These are phyloP conservation scores for Trichoderma breve DNA, from an alignment of 2,329 filamentous ascomycete species.

Conservation along the genomic window DNA sequence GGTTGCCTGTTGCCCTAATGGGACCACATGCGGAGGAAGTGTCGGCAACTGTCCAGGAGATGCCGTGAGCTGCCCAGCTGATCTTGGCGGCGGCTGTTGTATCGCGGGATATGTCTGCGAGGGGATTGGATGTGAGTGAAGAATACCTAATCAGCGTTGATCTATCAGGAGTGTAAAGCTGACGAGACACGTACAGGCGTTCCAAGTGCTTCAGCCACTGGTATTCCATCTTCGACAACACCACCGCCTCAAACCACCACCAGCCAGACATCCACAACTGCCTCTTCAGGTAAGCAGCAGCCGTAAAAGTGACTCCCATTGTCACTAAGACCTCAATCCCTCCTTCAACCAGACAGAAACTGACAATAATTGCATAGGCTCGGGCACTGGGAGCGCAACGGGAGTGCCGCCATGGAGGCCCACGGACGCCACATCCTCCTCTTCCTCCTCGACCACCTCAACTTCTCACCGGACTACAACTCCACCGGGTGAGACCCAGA, in stretches of 20 bases:
- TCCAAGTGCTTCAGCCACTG: slow-evolving; percentile 33
- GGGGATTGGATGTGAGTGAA: slow-evolving; percentile 64
- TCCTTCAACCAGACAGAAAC: slow-evolving; percentile 39
- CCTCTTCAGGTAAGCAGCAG: slow-evolving; percentile 38
- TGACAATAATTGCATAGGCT: slow-evolving; percentile 39
- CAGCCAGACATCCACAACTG: slow-evolving; percentile 39
- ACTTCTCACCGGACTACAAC: not conserved
- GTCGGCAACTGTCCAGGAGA: slow-evolving; percentile 61
- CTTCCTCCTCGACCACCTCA: not conserved
- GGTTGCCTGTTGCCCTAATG: slow-evolving; percentile 72
- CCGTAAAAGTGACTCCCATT: slow-evolving; percentile 43
- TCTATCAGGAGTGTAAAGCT: not conserved
- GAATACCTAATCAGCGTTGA: not conserved
- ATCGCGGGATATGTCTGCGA: slow-evolving; percentile 68
- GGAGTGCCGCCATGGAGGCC: slow-evolving; percentile 50
- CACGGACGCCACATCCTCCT: slow-evolving; percentile 5
- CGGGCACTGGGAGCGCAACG: slow-evolving; percentile 37
- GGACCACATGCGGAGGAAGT: slow-evolving; percentile 59
- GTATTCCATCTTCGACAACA: slow-evolving; percentile 21
- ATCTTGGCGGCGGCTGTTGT: slow-evolving; percentile 72
- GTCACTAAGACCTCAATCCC: slow-evolving; percentile 38
- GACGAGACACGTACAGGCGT: slow-evolving; percentile 29
- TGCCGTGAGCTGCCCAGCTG: slow-evolving; percentile 62
- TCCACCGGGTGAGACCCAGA: slow-evolving; percentile 29
- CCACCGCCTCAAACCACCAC: slow-evolving; percentile 35